Evolutionary conservation across 768 basidiomycete species (phyloP).

Genomic region (Phallus indusiatus): DNA sequence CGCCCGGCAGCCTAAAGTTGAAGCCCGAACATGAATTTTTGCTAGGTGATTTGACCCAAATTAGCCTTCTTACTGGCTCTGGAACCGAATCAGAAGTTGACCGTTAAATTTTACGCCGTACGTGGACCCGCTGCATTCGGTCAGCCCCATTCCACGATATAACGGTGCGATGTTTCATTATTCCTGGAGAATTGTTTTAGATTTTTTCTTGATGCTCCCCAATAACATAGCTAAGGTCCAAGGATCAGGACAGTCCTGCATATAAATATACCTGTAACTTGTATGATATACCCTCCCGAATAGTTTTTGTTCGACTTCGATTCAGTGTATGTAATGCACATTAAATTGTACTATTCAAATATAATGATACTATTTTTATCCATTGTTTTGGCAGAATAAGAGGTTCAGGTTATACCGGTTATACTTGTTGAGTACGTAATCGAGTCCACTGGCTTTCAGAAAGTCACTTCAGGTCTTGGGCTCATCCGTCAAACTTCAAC

Average conservation of each 20-base stretch:
- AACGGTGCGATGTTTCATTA: not conserved
- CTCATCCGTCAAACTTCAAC: too few relatives aligned
- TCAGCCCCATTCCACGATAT: too few relatives aligned
- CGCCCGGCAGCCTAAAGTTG: slow-evolving; percentile 59
- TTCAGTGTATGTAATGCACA: not conserved
- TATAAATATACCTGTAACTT: not conserved
- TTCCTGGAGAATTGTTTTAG: not conserved
- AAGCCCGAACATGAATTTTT: slow-evolving; percentile 68
- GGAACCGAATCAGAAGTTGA: slow-evolving; percentile 6
- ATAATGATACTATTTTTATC: too few relatives aligned
- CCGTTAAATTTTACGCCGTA: not conserved
- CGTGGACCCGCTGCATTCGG: not conserved
- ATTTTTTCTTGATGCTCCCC: not conserved
- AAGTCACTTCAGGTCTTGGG: too few relatives aligned
- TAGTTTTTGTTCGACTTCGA: not conserved
- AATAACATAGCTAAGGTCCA: not conserved
- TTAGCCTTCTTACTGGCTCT: slow-evolving; percentile 4
- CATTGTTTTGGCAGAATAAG: too few relatives aligned
- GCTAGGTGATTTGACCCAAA: slow-evolving; percentile 57
- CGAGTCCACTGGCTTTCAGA: too few relatives aligned
- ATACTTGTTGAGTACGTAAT: too few relatives aligned
- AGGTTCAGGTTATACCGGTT: too few relatives aligned
- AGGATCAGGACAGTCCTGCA: not conserved
- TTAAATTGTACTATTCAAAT: not conserved
- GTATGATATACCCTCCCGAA: not conserved